A percentile compares a stretch with the other conserved stretches of the same genome.
Conservation (phyloP, 306 rosid genomes). For the Corylus americana region DNA sequence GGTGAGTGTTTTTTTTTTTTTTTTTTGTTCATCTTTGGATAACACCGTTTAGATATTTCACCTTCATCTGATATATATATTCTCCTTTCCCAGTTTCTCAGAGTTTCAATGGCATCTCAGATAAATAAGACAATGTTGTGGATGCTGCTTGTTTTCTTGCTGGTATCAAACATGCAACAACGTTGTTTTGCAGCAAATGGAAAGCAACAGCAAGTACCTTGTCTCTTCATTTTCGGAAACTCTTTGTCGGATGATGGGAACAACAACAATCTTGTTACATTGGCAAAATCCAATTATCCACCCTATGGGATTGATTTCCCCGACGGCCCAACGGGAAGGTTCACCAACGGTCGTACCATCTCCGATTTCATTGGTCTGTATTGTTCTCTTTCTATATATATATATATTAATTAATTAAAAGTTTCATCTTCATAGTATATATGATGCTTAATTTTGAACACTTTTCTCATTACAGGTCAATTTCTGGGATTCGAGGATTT, state of each 20-base stretch:
- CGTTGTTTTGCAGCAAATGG: neutral
- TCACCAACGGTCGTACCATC: constrained; percentile 6
- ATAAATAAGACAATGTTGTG: neutral
- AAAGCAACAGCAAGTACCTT: constrained; percentile 10
- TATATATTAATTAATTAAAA: neutral
- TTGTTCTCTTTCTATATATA: neutral
- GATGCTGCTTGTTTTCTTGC: neutral
- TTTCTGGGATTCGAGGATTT: neutral
- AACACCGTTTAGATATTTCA: too few relatives aligned
- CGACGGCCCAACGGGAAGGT: constrained; percentile 1
- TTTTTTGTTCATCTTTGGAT: too few relatives aligned
- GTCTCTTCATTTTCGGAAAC: constrained; percentile 34
- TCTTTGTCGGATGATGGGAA: constrained; percentile 30
- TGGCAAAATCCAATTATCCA: constrained; percentile 10
- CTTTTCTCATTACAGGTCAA: constrained; percentile 1
- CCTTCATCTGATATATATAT: too few relatives aligned
- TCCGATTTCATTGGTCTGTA: neutral
- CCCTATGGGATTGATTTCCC: constrained; percentile 38
- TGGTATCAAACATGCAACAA: neutral
- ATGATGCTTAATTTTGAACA: neutral
- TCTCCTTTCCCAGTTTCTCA: neutral
- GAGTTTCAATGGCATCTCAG: neutral
- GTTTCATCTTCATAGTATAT: too few relatives aligned
- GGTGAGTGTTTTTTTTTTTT: too few relatives aligned
- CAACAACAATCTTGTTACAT: constrained; percentile 9